Percentiles rank a stretch among this genome's conserved stretches.
Evolutionary conservation across 257 asterid genomes (phyloP).

Genomic region (Cruciata laevipes): DNA sequence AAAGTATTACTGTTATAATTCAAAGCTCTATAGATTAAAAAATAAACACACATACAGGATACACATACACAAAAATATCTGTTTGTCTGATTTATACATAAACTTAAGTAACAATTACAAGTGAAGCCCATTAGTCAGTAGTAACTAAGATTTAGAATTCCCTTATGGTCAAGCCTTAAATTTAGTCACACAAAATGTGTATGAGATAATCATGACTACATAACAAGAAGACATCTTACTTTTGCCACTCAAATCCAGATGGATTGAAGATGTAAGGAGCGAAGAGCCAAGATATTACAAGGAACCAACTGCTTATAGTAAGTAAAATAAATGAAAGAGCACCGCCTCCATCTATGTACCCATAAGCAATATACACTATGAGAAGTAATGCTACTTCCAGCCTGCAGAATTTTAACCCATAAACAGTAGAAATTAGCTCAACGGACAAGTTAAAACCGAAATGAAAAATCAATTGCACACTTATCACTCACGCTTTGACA

Average conservation of each 20-base stretch:
- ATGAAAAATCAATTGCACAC: neutral
- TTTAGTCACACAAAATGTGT: constrained; percentile 5
- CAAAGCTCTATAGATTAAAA: neutral
- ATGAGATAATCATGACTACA: neutral
- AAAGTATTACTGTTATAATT: neutral
- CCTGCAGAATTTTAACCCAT: constrained; percentile 39
- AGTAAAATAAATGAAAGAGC: constrained; percentile 62
- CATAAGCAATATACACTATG: constrained; percentile 84
- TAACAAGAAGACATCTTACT: constrained; percentile 47
- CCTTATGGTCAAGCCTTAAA: neutral
- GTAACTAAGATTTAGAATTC: neutral
- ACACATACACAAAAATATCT: neutral
- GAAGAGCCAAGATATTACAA: constrained; percentile 94
- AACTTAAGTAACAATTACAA: neutral
- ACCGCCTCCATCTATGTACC: constrained; percentile 47
- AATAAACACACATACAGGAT: neutral
- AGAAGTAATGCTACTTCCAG: constrained; percentile 92
- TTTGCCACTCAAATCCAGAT: constrained; percentile 99
- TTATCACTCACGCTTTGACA: constrained; percentile 66
- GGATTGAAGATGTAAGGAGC: constrained; percentile 98
- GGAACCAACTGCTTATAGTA: constrained; percentile 94
- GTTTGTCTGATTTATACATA: neutral
- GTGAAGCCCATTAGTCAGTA: neutral
- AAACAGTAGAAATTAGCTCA: neutral
- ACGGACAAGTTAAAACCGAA: neutral